Evolutionary conservation across 345 rosid genomes (phyloP).

Genomic region (Populus nigra): DNA sequence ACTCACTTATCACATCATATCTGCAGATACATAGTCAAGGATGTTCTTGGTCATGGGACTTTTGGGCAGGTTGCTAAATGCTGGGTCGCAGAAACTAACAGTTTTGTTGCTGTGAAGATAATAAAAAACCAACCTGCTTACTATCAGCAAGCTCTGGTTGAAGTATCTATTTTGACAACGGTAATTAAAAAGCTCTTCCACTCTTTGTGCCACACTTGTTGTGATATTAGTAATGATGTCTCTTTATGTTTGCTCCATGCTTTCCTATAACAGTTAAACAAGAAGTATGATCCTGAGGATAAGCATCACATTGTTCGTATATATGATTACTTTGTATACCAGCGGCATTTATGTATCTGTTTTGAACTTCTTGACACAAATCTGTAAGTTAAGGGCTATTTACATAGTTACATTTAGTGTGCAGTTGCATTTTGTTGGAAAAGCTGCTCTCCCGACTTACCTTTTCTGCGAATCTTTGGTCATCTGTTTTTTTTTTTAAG

Average conservation of each 20-base stretch:
- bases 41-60: constrained; percentile 98
- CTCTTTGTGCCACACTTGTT: constrained; percentile 7
- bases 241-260: constrained; percentile 14
- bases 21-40: constrained; percentile 90
- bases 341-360: constrained; percentile 87
- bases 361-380: constrained; percentile 95
- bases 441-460: constrained; percentile 4
- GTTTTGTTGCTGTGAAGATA: constrained; percentile 90
- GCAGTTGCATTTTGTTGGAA: constrained; percentile 8
- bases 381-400: constrained; percentile 55
- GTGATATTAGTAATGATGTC: constrained; percentile 2
- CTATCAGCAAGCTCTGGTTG: constrained; percentile 96
- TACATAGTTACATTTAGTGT: not conserved
- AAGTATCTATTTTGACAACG: constrained; percentile 94
- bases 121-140: constrained; percentile 97
- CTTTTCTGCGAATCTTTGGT: not conserved
- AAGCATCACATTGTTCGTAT: constrained; percentile 98
- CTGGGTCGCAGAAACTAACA: constrained; percentile 68
- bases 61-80: constrained; percentile 99
- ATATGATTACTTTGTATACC: constrained; percentile 83
- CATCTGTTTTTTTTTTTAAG: not conserved
- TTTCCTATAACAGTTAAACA: constrained; percentile 67
- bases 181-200: constrained; percentile 38
- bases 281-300: constrained; percentile 96
- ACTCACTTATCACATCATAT: constrained; percentile 8